phyloP scores from a whole-genome alignment of 2,329 filamentous ascomycete species.

The Microcyclospora tardicrescens region DNA sequence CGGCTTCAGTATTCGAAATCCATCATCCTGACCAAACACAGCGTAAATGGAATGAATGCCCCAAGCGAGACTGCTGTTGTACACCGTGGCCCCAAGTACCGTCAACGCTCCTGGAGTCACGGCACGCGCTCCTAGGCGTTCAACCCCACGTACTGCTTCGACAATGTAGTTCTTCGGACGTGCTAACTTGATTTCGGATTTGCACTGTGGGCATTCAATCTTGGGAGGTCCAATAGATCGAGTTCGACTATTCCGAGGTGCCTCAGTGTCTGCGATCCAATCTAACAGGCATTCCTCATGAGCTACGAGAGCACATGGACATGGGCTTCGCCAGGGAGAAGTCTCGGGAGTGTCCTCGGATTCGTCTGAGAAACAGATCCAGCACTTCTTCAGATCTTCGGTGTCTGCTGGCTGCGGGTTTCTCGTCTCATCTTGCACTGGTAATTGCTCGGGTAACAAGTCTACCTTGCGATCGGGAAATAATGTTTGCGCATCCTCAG shows the following conservation, averaged over 20 bases:
- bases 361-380: conserved; percentile 57
- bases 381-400: conserved; percentile 42
- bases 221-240: conserved; percentile 40
- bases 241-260: conserved; percentile 38
- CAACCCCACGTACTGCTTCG: conserved; percentile 47
- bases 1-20: conserved; percentile 39
- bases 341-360: conserved; percentile 50
- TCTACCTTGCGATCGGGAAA: conserved; percentile 26
- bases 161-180: conserved; percentile 64
- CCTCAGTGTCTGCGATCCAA: conserved; percentile 86
- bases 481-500: conserved; percentile 34
- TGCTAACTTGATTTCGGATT: conserved; percentile 62
- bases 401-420: conserved; percentile 5
- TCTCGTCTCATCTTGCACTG: not conserved
- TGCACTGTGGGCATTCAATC: conserved; percentile 81
- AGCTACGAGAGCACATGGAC: conserved; percentile 77
- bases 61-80: conserved; percentile 25
- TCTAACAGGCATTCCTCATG: conserved; percentile 82
- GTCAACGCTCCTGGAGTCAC: conserved; percentile 53
- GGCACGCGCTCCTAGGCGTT: conserved; percentile 44
- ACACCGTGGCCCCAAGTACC: conserved; percentile 28
- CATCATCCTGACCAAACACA: conserved; percentile 53
- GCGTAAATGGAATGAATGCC: conserved; percentile 52
- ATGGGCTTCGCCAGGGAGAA: conserved; percentile 71
- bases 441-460: not conserved